These are phyloP conservation scores for Fagus sylvatica DNA, from an alignment of 306 rosid species.

Conservation along the genomic window DNA sequence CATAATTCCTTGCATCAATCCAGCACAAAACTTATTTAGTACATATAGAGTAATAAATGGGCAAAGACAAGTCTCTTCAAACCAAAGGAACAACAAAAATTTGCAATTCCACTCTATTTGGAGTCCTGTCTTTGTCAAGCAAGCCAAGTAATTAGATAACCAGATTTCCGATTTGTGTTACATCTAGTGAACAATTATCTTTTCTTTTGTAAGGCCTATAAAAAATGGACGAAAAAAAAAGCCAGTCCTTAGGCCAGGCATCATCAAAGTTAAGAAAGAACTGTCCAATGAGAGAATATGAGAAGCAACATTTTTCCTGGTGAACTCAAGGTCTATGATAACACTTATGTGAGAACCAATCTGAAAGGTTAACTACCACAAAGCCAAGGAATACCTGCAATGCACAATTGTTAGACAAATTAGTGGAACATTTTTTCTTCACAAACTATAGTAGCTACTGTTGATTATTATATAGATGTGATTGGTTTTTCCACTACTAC, in stretches of 20 bases:
- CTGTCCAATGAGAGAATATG: neutral
- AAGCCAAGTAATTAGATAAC: neutral
- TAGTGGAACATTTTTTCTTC: neutral
- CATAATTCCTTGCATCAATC: neutral
- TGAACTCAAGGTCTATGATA: conserved; percentile 8
- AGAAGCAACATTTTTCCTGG: neutral
- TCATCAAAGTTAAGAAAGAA: neutral
- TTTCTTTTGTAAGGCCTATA: neutral
- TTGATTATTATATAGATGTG: neutral
- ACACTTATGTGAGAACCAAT: conserved; percentile 29
- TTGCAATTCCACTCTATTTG: neutral
- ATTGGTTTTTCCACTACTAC: neutral
- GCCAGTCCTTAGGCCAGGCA: neutral
- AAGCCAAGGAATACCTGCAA: conserved; percentile 37
- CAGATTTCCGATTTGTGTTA: neutral
- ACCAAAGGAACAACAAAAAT: neutral
- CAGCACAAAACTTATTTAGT: neutral
- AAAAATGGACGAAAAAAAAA: neutral
- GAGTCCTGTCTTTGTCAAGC: neutral
- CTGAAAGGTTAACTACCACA: conserved; percentile 32
- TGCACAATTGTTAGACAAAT: neutral
- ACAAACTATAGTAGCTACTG: too few relatives aligned
- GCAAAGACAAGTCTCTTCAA: neutral
- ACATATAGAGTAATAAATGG: neutral
- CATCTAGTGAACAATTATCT: neutral